A percentile compares a stretch with the other conserved stretches of the same genome.
Evolutionary conservation across 169 alveolate genomes (phyloP).

Genomic region (Plasmodium billcollinsi): DNA sequence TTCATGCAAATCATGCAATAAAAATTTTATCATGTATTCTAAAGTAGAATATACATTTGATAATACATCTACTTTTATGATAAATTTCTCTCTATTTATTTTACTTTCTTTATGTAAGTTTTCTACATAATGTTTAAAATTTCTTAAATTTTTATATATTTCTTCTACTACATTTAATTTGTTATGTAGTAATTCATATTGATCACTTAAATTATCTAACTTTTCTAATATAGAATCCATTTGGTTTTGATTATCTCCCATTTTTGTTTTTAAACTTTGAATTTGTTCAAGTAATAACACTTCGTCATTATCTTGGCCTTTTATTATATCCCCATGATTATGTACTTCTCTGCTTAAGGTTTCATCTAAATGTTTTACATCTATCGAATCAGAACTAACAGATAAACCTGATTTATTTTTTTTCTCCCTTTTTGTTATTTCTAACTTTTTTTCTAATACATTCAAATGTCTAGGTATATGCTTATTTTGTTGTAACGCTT

Average conservation of each 20-base stretch:
- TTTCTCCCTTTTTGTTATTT: not conserved
- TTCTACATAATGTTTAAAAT: conserved; percentile 14
- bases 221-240: not conserved
- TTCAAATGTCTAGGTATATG: conserved; percentile 10
- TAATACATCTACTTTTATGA: not conserved
- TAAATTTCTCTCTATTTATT: conserved; percentile 3
- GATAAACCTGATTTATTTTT: too few species aligned
- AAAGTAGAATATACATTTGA: conserved; percentile 10
- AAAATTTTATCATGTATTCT: conserved; percentile 2
- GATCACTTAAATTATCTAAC: not conserved
- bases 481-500: not conserved
- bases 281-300: not conserved
- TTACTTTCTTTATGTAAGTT: conserved; percentile 15
- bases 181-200: not conserved
- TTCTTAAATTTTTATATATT: conserved; percentile 7
- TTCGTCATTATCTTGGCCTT: not conserved
- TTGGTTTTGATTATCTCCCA: conserved; percentile 9
- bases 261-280: conserved; percentile 4
- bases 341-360: not conserved
- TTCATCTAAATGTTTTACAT: not conserved
- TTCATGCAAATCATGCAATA: not conserved
- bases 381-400: too few species aligned
- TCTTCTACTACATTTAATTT: conserved; percentile 19
- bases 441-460: not conserved
- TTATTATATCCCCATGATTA: not conserved